Evolutionary conservation across 2,329 filamentous ascomycete species (phyloP).

Genomic region (Alternaria sp.): DNA sequence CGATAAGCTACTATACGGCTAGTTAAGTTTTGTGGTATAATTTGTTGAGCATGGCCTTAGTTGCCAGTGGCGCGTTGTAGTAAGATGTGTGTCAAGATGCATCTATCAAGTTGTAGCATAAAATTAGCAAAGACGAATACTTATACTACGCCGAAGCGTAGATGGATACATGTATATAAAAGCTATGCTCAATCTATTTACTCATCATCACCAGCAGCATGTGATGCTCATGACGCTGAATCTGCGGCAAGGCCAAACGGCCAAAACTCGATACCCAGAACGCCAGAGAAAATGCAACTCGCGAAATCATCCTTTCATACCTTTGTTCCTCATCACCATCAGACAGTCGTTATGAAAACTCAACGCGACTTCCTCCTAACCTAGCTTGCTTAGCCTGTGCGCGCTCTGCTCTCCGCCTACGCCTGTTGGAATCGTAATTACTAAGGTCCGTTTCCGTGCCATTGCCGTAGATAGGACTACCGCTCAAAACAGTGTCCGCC

Average conservation of each 20-base stretch:
- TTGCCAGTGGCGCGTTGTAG: neutral
- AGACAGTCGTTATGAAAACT: conserved; percentile 47
- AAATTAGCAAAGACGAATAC: neutral
- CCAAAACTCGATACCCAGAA: conserved; percentile 1
- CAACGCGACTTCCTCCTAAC: conserved; percentile 49
- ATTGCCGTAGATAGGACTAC: conserved; percentile 48
- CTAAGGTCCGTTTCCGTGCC: conserved; percentile 51
- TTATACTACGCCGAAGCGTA: neutral
- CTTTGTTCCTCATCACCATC: neutral
- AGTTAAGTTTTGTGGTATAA: neutral
- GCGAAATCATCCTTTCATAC: neutral
- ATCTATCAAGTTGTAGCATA: neutral
- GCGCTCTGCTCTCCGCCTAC: conserved; percentile 50
- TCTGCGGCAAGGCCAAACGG: neutral
- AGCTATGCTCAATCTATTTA: conserved; percentile 4
- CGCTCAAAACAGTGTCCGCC: conserved; percentile 43
- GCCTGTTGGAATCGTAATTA: conserved; percentile 51
- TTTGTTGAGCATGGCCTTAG: neutral
- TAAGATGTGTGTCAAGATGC: neutral
- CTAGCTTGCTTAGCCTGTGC: conserved; percentile 50
- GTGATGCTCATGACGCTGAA: neutral
- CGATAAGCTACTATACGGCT: neutral
- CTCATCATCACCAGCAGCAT: neutral
- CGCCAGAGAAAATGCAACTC: conserved; percentile 8
- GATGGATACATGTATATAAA: neutral